These are phyloP conservation scores for Rhizopus arrhizus DNA, from an alignment of 371 early-diverging fungal genomes.

Conservation along the genomic window DNA sequence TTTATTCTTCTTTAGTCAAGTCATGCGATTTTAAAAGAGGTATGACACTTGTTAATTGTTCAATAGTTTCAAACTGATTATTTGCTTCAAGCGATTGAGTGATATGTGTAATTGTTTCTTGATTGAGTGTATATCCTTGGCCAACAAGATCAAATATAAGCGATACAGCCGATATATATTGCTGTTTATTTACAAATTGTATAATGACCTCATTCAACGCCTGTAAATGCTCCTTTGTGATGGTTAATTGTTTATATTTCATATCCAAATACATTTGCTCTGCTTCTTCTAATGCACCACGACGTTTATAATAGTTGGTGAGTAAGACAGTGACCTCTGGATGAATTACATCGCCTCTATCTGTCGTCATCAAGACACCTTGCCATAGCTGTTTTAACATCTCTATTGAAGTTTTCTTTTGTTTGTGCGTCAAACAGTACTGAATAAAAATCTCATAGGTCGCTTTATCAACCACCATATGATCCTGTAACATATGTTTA, in stretches of 20 bases:
- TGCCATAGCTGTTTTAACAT: constrained; percentile 27
- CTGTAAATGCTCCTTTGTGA: neutral
- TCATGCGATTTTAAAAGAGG: neutral
- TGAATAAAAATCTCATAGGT: constrained; percentile 19
- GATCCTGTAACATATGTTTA: constrained; percentile 14
- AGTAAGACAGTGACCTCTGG: neutral
- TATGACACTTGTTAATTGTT: neutral
- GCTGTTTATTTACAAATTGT: constrained; percentile 9
- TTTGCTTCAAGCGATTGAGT: neutral
- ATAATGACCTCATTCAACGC: constrained; percentile 11
- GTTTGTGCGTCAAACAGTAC: constrained; percentile 7
- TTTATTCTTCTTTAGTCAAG: neutral
- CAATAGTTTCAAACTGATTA: neutral
- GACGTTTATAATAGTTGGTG: constrained; percentile 5
- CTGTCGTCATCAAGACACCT: constrained; percentile 15
- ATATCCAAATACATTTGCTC: constrained; percentile 31
- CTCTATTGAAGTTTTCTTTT: constrained; percentile 1
- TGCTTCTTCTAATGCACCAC: constrained; percentile 11
- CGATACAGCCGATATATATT: constrained; percentile 21
- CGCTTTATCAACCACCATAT: constrained; percentile 1
- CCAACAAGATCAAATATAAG: constrained; percentile 22
- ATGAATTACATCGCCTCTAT: neutral
- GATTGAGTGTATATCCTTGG: constrained; percentile 14
- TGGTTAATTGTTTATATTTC: constrained; percentile 6
- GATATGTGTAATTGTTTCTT: neutral